These are phyloP conservation scores for Epichloe bromicola DNA, from an alignment of 2,329 filamentous ascomycete genomes.

Conservation along the genomic window DNA sequence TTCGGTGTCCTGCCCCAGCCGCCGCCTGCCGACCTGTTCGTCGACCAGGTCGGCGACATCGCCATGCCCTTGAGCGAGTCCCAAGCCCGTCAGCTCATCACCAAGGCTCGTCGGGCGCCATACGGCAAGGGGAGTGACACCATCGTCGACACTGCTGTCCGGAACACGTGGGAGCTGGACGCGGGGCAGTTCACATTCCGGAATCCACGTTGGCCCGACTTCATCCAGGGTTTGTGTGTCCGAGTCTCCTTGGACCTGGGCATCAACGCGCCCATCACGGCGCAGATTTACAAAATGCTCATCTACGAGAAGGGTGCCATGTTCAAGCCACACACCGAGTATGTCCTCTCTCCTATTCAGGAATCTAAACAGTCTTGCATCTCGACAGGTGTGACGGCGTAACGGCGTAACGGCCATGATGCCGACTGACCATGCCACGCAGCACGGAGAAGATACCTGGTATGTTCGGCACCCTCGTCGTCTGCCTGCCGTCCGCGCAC, in stretches of 20 bases:
- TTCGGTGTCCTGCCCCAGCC: not conserved
- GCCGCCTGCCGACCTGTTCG: slow-evolving; percentile 6
- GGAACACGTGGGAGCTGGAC: slow-evolving; percentile 31
- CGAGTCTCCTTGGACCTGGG: slow-evolving; percentile 19
- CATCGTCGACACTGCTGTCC: slow-evolving; percentile 25
- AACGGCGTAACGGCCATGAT: not conserved
- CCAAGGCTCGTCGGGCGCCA: slow-evolving; percentile 4
- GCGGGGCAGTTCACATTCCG: slow-evolving; percentile 23
- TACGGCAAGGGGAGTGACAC: slow-evolving; percentile 24
- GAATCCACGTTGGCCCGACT: slow-evolving; percentile 19
- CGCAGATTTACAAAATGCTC: slow-evolving; percentile 32
- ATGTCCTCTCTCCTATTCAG: slow-evolving; percentile 1
- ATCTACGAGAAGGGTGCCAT: slow-evolving; percentile 37
- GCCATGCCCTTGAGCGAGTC: slow-evolving; percentile 13
- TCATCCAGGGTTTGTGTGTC: slow-evolving; percentile 13
- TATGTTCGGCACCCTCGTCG: slow-evolving; percentile 37
- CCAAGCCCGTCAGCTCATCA: slow-evolving; percentile 14
- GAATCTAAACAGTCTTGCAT: too few relatives aligned
- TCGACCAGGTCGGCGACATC: slow-evolving; percentile 12
- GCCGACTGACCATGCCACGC: not conserved
- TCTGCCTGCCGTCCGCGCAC: slow-evolving; percentile 34
- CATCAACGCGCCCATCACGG: slow-evolving; percentile 16
- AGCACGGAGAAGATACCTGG: slow-evolving; percentile 31
- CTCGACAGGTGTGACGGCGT: not conserved
- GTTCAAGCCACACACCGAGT: slow-evolving; percentile 33